A percentile compares a stretch with the other conserved stretches of the same genome.
Conservation (phyloP, 495 filamentous ascomycete species). For the Clohesyomyces aquaticus region DNA sequence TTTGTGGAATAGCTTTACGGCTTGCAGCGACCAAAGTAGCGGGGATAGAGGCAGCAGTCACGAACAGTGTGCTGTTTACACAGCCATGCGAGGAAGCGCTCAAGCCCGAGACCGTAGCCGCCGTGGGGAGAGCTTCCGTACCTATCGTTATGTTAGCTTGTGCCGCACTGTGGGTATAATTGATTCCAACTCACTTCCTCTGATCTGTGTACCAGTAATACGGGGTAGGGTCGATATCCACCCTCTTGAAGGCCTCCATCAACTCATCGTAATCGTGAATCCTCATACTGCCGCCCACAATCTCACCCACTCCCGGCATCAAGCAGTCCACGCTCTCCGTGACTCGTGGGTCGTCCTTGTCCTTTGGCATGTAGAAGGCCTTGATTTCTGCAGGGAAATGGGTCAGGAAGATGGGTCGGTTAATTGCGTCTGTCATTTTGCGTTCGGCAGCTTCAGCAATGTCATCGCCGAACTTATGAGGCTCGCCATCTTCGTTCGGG, state of each 20-base stretch:
- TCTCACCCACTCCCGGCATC: conserved; percentile 97
- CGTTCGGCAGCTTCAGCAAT: conserved; percentile 98
- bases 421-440: conserved; percentile 95
- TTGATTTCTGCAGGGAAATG: conserved; percentile 98
- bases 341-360: conserved; percentile 75
- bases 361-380: conserved; percentile 99
- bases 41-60: conserved; percentile 86
- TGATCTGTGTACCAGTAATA: conserved; percentile 99
- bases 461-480: conserved; percentile 92
- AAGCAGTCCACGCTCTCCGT: conserved; percentile 96
- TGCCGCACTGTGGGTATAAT: not conserved
- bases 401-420: conserved; percentile 91
- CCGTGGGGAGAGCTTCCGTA: conserved; percentile 95
- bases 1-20: conserved; percentile 63
- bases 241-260: conserved; percentile 82
- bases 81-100: conserved; percentile 97
- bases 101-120: conserved; percentile 92
- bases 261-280: conserved; percentile 93
- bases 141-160: conserved; percentile 54
- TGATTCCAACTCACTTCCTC: conserved; percentile 73
- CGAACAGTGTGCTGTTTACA: conserved; percentile 89
- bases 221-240: conserved; percentile 79
- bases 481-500: conserved; percentile 85
- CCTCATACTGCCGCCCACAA: conserved; percentile 95
- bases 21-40: conserved; percentile 92